These are phyloP conservation scores for Fusarium fracticaudum DNA, from an alignment of 2,329 filamentous ascomycete species.

Conservation along the genomic window DNA sequence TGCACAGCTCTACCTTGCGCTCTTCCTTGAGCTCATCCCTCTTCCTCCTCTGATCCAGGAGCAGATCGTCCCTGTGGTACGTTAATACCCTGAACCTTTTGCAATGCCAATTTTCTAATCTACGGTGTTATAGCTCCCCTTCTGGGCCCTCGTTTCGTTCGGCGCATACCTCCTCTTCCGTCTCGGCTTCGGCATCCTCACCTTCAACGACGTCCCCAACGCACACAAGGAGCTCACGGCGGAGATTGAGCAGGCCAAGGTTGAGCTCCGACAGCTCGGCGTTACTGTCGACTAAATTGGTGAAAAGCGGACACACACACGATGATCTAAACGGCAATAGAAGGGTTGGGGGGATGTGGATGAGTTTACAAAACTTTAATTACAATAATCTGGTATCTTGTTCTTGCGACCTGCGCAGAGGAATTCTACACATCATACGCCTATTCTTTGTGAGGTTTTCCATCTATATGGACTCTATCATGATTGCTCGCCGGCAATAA, in stretches of 20 bases:
- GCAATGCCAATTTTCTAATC: no score
- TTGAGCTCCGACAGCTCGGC: conserved; percentile 76
- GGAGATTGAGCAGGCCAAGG: conserved; percentile 82
- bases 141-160: conserved; percentile 91
- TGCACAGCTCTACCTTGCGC: conserved; percentile 84
- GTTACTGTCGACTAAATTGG: conserved; percentile 76
- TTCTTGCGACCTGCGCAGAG: conserved; percentile 22
- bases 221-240: conserved; percentile 89
- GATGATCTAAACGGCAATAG: conserved; percentile 34
- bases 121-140: conserved; percentile 72
- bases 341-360: conserved; percentile 12
- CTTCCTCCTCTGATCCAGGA: conserved; percentile 80
- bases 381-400: conserved; percentile 27
- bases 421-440: not conserved
- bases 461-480: conserved; percentile 16
- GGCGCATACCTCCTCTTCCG: conserved; percentile 92
- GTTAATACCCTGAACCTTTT: no score
- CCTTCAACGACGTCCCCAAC: conserved; percentile 94
- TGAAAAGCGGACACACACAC: not conserved
- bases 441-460: not conserved
- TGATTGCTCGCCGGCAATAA: conserved; percentile 60
- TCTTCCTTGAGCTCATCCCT: conserved; percentile 85
- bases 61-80: conserved; percentile 87
- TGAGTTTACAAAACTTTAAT: conserved; percentile 32
- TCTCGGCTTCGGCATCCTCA: conserved; percentile 91